These are phyloP conservation scores for Kalmusia sp. DNA, from an alignment of 2,329 filamentous ascomycete species.

Conservation along the genomic window DNA sequence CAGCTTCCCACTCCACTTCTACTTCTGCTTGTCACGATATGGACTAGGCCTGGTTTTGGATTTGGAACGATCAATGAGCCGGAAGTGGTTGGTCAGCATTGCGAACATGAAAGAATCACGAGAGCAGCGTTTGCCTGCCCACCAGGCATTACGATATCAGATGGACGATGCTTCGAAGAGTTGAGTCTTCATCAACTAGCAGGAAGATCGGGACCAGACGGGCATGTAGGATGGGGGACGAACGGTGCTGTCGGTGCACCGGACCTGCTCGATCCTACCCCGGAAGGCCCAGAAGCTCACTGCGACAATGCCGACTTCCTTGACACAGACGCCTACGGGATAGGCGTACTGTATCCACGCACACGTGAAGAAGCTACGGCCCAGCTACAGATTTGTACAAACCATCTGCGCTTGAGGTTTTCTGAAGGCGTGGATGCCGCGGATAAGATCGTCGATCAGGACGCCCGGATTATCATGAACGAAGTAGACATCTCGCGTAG, in stretches of 20 bases:
- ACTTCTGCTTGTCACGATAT: background rate
- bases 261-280: constrained; percentile 30
- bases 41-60: background rate
- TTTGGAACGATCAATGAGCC: constrained; percentile 35
- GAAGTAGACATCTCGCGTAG: constrained; percentile 24
- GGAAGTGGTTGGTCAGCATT: constrained; percentile 28
- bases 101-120: constrained; percentile 33
- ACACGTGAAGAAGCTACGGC: constrained; percentile 26
- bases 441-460: constrained; percentile 26
- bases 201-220: constrained; percentile 22
- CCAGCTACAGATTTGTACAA: constrained; percentile 26
- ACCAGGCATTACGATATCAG: constrained; percentile 17
- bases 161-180: constrained; percentile 30
- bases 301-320: constrained; percentile 36
- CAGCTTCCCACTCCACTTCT: background rate
- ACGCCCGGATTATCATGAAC: constrained; percentile 21
- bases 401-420: constrained; percentile 24
- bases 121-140: constrained; percentile 28
- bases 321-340: constrained; percentile 19
- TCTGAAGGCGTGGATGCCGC: constrained; percentile 28
- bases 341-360: constrained; percentile 24
- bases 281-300: constrained; percentile 33
- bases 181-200: constrained; percentile 28
- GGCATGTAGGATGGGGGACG: constrained; percentile 26
- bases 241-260: constrained; percentile 34